Evolutionary conservation across 2,329 filamentous ascomycete species (phyloP).

Genomic region (Cercospora sp.): DNA sequence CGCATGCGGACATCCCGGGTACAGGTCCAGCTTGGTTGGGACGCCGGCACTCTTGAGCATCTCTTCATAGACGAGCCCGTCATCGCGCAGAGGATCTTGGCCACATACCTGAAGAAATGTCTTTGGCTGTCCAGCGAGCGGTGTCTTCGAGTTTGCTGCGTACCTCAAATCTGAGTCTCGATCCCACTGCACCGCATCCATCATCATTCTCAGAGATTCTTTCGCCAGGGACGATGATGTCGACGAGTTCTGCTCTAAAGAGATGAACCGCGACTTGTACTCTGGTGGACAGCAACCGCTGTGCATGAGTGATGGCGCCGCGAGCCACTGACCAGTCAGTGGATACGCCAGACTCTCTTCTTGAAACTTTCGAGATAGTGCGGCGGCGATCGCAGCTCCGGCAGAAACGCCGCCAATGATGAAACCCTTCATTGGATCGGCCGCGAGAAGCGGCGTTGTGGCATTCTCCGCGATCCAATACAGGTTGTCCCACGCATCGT

Average conservation of each 20-base stretch:
- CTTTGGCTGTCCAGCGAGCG: conserved; percentile 44
- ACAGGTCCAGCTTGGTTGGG: conserved; percentile 49
- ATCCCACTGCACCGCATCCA: conserved; percentile 23
- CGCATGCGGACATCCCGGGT: conserved; percentile 48
- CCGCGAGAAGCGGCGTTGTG: conserved; percentile 37
- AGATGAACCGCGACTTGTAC: conserved; percentile 45
- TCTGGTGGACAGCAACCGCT: conserved; percentile 40
- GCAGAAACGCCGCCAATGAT: conserved; percentile 54
- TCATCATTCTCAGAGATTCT: conserved; percentile 22
- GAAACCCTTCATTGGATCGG: conserved; percentile 50
- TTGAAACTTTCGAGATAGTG: conserved; percentile 44
- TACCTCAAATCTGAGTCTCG: conserved; percentile 29
- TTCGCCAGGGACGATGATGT: conserved; percentile 40
- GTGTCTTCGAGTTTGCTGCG: conserved; percentile 39
- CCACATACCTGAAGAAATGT: conserved; percentile 56
- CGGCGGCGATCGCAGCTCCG: conserved; percentile 46
- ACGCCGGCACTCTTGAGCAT: conserved; percentile 50
- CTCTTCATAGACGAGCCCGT: conserved; percentile 55
- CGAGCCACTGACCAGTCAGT: conserved; percentile 52
- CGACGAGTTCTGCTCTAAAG: conserved; percentile 46
- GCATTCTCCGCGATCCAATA: conserved; percentile 49
- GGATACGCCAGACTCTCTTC: conserved; percentile 47
- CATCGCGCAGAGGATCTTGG: conserved; percentile 55
- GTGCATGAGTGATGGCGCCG: conserved; percentile 44
- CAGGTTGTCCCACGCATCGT: conserved; percentile 51